phyloP scores from a whole-genome alignment of 768 basidiomycete species.

The Suillus brevipes region DNA sequence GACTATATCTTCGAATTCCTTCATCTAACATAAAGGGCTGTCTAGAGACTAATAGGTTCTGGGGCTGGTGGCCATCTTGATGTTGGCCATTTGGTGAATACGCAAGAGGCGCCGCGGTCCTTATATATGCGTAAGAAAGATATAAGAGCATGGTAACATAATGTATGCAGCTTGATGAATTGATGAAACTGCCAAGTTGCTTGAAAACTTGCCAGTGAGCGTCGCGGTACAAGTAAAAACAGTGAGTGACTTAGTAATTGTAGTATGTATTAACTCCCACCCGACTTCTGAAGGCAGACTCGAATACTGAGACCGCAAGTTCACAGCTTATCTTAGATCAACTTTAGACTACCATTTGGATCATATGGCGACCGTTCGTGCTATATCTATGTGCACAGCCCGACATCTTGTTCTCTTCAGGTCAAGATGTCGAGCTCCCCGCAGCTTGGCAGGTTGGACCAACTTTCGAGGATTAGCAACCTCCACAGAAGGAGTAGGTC shows the following conservation, averaged over 20 bases:
- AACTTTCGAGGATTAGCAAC: constrained; percentile 1
- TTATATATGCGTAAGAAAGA: not conserved
- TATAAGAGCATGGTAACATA: not conserved
- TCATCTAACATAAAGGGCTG: not conserved
- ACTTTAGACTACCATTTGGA: not conserved
- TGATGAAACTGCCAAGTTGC: not conserved
- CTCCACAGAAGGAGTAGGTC: constrained; percentile 3
- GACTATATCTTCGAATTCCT: not conserved
- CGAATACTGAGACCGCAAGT: not conserved
- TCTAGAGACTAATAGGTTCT: not conserved
- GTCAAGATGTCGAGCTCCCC: constrained; percentile 4
- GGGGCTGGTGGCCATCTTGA: not conserved
- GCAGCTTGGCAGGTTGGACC: constrained; percentile 3
- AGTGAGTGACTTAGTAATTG: not conserved
- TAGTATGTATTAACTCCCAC: not conserved
- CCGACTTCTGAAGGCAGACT: not conserved
- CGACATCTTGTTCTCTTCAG: not conserved
- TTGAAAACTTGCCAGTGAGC: not conserved
- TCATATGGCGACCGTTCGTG: not conserved
- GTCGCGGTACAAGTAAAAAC: not conserved
- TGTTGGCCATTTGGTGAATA: not conserved
- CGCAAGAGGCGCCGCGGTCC: not conserved
- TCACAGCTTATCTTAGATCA: constrained; percentile 3
- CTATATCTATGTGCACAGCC: not conserved
- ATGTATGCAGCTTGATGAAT: not conserved